phyloP scores from a whole-genome alignment of 345 rosid genomes.

The Excoecaria agallocha region DNA sequence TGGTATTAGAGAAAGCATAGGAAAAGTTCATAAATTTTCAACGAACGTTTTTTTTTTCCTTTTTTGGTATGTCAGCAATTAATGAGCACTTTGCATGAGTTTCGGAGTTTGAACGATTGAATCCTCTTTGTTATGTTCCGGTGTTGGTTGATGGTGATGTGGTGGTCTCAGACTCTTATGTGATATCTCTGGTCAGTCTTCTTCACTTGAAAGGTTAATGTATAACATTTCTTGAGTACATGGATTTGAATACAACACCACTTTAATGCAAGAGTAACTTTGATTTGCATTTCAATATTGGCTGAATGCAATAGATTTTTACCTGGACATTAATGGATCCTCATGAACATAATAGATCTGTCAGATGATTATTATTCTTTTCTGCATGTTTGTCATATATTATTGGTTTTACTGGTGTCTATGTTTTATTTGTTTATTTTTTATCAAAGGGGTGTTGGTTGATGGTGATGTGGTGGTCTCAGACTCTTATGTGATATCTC shows the following conservation, averaged over 20 bases:
- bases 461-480: too few relatives aligned
- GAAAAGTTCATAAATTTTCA: background rate
- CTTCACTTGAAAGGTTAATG: slow-evolving; percentile 3
- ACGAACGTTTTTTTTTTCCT: background rate
- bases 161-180: slow-evolving; percentile 51
- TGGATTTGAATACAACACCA: background rate
- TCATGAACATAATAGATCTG: background rate
- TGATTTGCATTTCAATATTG: background rate
- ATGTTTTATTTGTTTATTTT: background rate
- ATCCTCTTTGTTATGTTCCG: slow-evolving; percentile 47
- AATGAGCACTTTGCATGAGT: slow-evolving; percentile 8
- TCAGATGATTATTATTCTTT: background rate
- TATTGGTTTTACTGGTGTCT: background rate
- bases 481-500: too few relatives aligned
- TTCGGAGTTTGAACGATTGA: slow-evolving; percentile 48
- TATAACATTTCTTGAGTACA: background rate
- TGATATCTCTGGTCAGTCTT: slow-evolving; percentile 46
- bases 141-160: slow-evolving; percentile 51
- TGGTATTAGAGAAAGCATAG: background rate
- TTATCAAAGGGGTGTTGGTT: too few relatives aligned
- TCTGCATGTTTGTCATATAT: background rate
- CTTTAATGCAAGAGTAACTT: background rate
- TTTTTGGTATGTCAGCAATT: background rate
- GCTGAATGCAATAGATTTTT: background rate
- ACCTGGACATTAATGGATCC: background rate